Evolutionary conservation across 345 rosid species (phyloP), one percentile per base, ranked within the genome.

Genomic region (Eucalyptus sp.): DNA sequence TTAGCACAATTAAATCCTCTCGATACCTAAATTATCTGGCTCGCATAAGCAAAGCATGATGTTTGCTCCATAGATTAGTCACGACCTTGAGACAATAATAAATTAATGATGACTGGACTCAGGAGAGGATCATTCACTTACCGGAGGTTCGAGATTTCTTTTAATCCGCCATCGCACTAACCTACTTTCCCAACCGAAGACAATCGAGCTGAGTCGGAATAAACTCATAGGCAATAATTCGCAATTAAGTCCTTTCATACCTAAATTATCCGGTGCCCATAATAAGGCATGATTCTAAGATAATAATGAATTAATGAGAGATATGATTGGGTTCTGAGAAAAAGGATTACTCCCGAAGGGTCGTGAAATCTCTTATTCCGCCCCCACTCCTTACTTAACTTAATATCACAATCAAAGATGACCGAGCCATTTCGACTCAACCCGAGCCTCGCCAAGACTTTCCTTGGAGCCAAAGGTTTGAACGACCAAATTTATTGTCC

Each of bases 101-200:
- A 33, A 15, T 71, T 33, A 33, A 33, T 10, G 46, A 71, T 16
- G 80, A 31, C 5, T 31, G 3, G 80, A 8, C 81, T 71, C 0
- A 2, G 1, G 27, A 71, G 27, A 37, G 1, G 4, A 18, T 71
- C 2, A 20, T 17, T 18, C 8, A 2, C 27, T 37, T 37, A 0
- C 1, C 10, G 0, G 12, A 31, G 43, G 7, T 16, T 15, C 2
- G 5, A n/a, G 20, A 31, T 17, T n/a, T 66, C 41, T 66, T 16
- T 64, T 64, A 7, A 66, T 29, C 0, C 5, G 0, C 24, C 58
- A 18, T 52, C 0, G 25, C 1, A 52, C 1, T 0, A 60, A 27
- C 16, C 7, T 60, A 11, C 3, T 3, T 0, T 60, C 0, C 2
- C 33, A 6, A 27, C 0, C 8, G 1, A 60, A 60, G 31, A 60